Conservation (phyloP, 164 flowering plant genomes). For the Stephania cephalantha region DNA sequence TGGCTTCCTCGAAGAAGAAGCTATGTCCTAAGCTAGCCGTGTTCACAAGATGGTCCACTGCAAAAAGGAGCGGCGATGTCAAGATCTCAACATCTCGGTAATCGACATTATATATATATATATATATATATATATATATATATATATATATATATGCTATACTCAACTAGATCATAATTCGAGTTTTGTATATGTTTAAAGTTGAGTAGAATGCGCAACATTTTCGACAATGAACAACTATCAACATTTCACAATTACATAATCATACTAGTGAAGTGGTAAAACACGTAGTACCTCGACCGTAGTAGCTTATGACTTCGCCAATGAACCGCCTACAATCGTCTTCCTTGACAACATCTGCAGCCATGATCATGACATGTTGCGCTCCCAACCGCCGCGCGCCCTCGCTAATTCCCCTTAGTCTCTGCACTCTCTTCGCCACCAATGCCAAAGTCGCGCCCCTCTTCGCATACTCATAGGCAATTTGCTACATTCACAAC, state of each 20-base stretch:
- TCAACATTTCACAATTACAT: too few relatives aligned
- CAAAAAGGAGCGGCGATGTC: neutral
- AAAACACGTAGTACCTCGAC: constrained; percentile 47
- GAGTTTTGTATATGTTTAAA: too few relatives aligned
- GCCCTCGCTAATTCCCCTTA: constrained; percentile 53
- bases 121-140: too few relatives aligned
- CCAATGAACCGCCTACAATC: constrained; percentile 73
- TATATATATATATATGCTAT: neutral
- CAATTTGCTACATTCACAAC: constrained; percentile 55
- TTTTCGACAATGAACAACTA: too few relatives aligned
- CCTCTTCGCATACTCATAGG: constrained; percentile 87
- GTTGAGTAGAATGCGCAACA: too few relatives aligned
- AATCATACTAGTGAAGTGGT: neutral
- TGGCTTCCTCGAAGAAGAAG: constrained; percentile 74
- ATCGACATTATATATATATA: neutral
- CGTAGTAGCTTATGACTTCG: constrained; percentile 49
- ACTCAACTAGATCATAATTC: neutral
- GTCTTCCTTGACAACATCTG: constrained; percentile 93
- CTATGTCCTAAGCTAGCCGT: constrained; percentile 81
- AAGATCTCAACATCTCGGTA: neutral
- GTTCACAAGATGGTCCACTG: constrained; percentile 97
- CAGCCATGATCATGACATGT: constrained; percentile 66
- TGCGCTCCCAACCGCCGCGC: constrained; percentile 65
- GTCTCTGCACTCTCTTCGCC: constrained; percentile 68
- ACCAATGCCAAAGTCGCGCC: constrained; percentile 65